A percentile compares a stretch with the other conserved stretches of the same genome.
phyloP scores from a whole-genome alignment of 768 basidiomycete genomes.

The Amanita exitialis region DNA sequence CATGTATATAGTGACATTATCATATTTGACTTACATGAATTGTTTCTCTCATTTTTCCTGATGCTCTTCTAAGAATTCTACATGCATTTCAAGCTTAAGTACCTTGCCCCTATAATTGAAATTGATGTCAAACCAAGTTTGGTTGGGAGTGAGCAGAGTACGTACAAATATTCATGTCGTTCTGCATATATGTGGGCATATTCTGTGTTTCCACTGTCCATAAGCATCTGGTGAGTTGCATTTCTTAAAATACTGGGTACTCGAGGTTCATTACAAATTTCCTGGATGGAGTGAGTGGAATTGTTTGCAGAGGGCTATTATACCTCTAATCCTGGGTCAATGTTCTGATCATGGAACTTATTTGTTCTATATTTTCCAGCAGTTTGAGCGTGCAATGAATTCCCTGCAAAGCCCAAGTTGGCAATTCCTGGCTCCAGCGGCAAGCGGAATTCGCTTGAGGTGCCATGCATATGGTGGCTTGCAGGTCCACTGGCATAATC shows the following conservation, averaged over 20 bases:
- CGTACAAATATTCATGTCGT: neutral
- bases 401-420: neutral
- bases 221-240: neutral
- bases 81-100: neutral
- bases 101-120: neutral
- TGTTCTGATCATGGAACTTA: neutral
- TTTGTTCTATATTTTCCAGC: neutral
- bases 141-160: neutral
- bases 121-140: neutral
- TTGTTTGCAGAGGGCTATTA: neutral
- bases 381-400: neutral
- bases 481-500: neutral
- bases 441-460: neutral
- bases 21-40: neutral
- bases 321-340: neutral
- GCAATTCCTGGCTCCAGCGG: neutral
- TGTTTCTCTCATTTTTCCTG: constrained; percentile 1
- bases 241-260: neutral
- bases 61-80: neutral
- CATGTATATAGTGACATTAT: neutral
- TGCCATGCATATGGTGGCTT: neutral
- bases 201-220: neutral
- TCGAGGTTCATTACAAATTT: neutral
- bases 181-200: neutral
- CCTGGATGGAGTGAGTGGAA: neutral